Base-by-base conservation (phyloP, 2,329 filamentous ascomycete species). In the Fusarium stilboides region DNA sequence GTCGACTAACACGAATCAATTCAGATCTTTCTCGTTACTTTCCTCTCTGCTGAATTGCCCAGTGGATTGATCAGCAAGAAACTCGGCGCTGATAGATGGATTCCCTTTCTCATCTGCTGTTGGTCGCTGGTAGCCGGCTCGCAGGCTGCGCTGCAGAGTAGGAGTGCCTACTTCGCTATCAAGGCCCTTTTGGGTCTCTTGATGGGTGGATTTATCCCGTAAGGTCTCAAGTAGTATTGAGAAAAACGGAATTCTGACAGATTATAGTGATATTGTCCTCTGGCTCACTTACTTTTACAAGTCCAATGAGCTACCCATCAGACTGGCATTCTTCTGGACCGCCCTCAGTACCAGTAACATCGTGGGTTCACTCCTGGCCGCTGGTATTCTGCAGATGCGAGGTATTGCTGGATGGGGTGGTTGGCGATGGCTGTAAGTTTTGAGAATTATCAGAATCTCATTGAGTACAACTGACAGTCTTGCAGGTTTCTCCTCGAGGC, bases 221-320 rank as follows among this genome's bases (percentile, higher is more conserved):
- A 78, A 37, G 76, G 19, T 1, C 12, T 15, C 0, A 0, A 6
- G 3, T 1, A 3, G 0, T 3, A 2, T 5, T 2, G 17, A 6
- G 3, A 6, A 1, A 1, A 19, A 0, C 9, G 1, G 6, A 20
- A 1, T 2, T 24, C 58, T 65, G n/a, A 70, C 57, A 20, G 12
- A 2, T 4, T 6, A 2, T 1, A 77, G 76, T 20, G 74, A 80
- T 62, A 87, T 88, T 22, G 86, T 92, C 15, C 80, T 92, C 0
- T 94, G 91, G 77, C 82, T 93, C 7, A 90, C 88, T 5, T 94
- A 94, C 77, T 94, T 91, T 78, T 94, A 94, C 80, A 94, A 88
- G 45, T 88, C 88, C 1, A 84, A 84, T 53, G 92, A 94, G 75
- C 81, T 94, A 0, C 90, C 91, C 0, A 85, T 86, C 13, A 86